Conservation (phyloP, 495 filamentous ascomycete genomes). For the Penicillium turbatum region DNA sequence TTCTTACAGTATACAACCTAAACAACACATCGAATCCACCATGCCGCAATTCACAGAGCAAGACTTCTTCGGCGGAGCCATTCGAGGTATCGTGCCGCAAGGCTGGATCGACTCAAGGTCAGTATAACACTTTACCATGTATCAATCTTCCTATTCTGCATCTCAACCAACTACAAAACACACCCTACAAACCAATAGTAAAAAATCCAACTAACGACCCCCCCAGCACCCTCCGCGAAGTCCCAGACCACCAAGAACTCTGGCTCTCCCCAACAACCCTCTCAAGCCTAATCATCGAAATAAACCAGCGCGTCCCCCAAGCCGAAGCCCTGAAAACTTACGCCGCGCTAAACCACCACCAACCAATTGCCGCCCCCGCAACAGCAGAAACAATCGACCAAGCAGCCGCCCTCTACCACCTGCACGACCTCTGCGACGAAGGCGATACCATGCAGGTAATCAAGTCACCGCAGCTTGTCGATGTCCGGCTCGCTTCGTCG, state of each 20-base stretch:
- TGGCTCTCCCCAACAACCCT: constrained; percentile 75
- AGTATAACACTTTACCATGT: constrained; percentile 18
- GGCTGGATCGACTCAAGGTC: constrained; percentile 81
- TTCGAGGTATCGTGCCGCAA: constrained; percentile 64
- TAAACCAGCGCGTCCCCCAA: constrained; percentile 64
- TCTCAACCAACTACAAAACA: neutral
- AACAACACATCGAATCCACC: neutral
- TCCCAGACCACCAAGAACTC: constrained; percentile 94
- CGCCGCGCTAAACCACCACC: constrained; percentile 20
- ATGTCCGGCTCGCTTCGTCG: constrained; percentile 30
- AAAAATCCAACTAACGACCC: constrained; percentile 10
- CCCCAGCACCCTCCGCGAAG: constrained; percentile 70
- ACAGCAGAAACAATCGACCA: constrained; percentile 49
- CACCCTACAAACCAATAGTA: neutral
- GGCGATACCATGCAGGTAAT: constrained; percentile 54
- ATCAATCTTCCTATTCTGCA: neutral
- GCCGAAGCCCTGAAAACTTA: constrained; percentile 34
- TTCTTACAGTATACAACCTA: neutral
- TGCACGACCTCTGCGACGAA: constrained; percentile 69
- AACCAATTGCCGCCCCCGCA: constrained; percentile 14
- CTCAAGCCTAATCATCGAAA: constrained; percentile 81
- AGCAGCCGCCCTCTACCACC: constrained; percentile 65
- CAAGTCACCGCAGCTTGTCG: constrained; percentile 31
- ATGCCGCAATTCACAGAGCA: constrained; percentile 52
- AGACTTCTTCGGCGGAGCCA: constrained; percentile 77